Percentiles rank a stretch among this genome's conserved stretches.
Evolutionary conservation across 495 filamentous ascomycete genomes (phyloP).

Genomic region (Acidomyces sp.): DNA sequence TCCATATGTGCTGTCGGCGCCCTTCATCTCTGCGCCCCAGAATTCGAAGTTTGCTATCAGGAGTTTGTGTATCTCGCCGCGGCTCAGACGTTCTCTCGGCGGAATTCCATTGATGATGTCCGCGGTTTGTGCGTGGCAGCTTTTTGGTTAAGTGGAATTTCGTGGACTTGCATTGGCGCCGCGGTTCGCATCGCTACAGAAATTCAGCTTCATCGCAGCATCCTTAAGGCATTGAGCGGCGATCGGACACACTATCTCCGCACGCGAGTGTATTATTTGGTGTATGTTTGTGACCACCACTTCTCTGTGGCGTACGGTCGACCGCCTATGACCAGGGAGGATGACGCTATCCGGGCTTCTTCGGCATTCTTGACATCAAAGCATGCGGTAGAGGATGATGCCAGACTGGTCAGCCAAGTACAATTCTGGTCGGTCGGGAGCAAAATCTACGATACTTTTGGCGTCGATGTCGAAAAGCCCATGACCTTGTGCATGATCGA

Average conservation of each 20-base stretch:
- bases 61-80: constrained; percentile 41
- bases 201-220: constrained; percentile 37
- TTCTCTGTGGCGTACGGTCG: constrained; percentile 43
- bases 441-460: constrained; percentile 31
- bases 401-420: constrained; percentile 29
- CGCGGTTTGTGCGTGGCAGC: constrained; percentile 41
- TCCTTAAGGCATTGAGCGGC: constrained; percentile 35
- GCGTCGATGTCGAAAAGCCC: constrained; percentile 29
- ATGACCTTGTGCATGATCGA: constrained; percentile 17
- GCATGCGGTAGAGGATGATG: constrained; percentile 15
- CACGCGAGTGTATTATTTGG: constrained; percentile 37
- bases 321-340: constrained; percentile 37
- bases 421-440: constrained; percentile 27
- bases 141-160: constrained; percentile 44
- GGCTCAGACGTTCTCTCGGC: constrained; percentile 39
- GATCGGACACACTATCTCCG: constrained; percentile 30
- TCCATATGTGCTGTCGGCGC: constrained; percentile 41
- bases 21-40: constrained; percentile 37
- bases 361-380: constrained; percentile 2
- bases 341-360: constrained; percentile 4
- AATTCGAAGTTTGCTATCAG: constrained; percentile 38
- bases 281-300: constrained; percentile 45
- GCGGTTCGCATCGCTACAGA: constrained; percentile 46
- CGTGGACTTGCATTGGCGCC: constrained; percentile 44
- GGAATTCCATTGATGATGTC: constrained; percentile 39